phyloP scores from a whole-genome alignment of 2,329 filamentous ascomycete genomes.

The Rutstroemia sp. region DNA sequence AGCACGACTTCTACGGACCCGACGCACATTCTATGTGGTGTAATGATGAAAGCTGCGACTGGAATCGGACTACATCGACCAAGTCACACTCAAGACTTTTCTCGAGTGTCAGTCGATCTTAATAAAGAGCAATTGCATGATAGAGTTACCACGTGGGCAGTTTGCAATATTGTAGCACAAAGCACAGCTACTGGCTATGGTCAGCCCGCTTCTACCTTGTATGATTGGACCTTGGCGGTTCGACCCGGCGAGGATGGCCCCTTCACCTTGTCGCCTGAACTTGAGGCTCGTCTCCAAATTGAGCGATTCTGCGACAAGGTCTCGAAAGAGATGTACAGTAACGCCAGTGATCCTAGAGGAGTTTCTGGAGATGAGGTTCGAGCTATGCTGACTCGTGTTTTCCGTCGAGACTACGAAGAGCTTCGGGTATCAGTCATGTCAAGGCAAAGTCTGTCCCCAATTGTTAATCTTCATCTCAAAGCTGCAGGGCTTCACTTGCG shows the following conservation, averaged over 20 bases:
- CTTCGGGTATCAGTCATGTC: slow-evolving; percentile 54
- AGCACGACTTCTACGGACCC: slow-evolving; percentile 73
- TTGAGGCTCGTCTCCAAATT: slow-evolving; percentile 62
- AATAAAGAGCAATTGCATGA: slow-evolving; percentile 75
- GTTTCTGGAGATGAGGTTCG: slow-evolving; percentile 61
- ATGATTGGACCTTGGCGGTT: slow-evolving; percentile 64
- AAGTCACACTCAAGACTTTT: slow-evolving; percentile 78
- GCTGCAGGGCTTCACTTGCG: slow-evolving; percentile 70
- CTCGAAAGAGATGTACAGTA: slow-evolving; percentile 73
- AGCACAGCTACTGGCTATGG: slow-evolving; percentile 77
- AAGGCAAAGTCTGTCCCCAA: slow-evolving; percentile 45
- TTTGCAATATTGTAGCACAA: slow-evolving; percentile 78
- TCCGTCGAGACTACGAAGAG: slow-evolving; percentile 57
- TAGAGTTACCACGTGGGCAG: slow-evolving; percentile 73
- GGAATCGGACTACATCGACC: slow-evolving; percentile 76
- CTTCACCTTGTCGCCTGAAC: slow-evolving; percentile 51
- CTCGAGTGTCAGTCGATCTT: slow-evolving; percentile 64
- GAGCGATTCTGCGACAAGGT: slow-evolving; percentile 72
- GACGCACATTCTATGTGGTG: slow-evolving; percentile 68
- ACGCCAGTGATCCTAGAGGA: slow-evolving; percentile 64
- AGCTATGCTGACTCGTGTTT: slow-evolving; percentile 59
- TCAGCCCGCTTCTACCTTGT: slow-evolving; percentile 70
- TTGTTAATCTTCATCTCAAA: slow-evolving; percentile 59
- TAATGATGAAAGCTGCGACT: slow-evolving; percentile 83
- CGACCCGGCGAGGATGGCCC: slow-evolving; percentile 52